Evolutionary conservation across 2,329 filamentous ascomycete species (phyloP).

Genomic region (Colletotrichum paranaense): DNA sequence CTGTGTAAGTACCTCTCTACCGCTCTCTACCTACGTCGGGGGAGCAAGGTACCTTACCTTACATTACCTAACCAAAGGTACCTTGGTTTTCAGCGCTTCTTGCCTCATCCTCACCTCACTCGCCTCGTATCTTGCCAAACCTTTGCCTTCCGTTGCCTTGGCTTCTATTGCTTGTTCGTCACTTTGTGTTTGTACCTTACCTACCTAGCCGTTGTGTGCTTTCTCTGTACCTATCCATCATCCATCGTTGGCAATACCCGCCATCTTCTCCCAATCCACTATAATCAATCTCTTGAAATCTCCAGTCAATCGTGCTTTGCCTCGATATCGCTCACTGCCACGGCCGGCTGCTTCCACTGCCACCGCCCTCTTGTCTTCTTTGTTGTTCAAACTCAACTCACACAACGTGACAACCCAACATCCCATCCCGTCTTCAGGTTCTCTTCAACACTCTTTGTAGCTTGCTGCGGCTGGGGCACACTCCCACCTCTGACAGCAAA

Average conservation of each 20-base stretch:
- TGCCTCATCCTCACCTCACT: not conserved
- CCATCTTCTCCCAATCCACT: not conserved
- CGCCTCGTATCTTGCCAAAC: not conserved
- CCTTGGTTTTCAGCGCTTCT: no score
- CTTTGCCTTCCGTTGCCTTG: not conserved
- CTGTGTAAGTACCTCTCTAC: not conserved
- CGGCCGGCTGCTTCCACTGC: not conserved
- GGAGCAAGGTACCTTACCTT: no score
- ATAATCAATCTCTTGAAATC: constrained; percentile 19
- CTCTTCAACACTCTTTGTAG: not conserved
- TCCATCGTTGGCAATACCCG: not conserved
- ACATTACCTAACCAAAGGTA: no score
- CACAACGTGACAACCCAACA: no score
- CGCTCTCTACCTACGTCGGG: no score
- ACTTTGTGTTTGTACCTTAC: not conserved
- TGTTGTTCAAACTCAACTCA: not conserved
- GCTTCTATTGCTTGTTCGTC: no score
- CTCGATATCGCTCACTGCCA: not conserved
- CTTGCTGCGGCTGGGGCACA: not conserved
- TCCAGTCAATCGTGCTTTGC: constrained; percentile 11
- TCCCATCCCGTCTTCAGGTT: not conserved
- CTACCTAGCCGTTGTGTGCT: not conserved
- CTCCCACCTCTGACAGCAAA: not conserved
- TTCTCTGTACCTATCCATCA: not conserved
- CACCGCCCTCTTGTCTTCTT: not conserved